These are phyloP conservation scores for Paraconiothyrium sp. DNA, from an alignment of 2,329 filamentous ascomycete species.

Conservation along the genomic window DNA sequence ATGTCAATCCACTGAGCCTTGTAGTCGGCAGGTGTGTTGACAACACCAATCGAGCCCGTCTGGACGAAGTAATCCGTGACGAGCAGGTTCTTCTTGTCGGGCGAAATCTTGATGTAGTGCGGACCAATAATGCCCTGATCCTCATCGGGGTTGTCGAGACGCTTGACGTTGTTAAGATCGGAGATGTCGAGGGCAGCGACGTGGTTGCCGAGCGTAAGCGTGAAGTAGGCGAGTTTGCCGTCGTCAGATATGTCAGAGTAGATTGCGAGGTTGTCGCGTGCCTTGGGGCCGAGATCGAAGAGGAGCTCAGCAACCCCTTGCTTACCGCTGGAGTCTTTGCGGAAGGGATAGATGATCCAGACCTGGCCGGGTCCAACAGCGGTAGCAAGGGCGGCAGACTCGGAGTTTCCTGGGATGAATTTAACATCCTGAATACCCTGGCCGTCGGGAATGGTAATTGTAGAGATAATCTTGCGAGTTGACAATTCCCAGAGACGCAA, in stretches of 20 bases:
- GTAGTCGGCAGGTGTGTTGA: constrained; percentile 70
- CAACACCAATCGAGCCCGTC: constrained; percentile 67
- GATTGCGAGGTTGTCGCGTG: constrained; percentile 66
- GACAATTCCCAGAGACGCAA: constrained; percentile 68
- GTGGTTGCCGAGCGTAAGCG: constrained; percentile 67
- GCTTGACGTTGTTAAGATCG: constrained; percentile 67
- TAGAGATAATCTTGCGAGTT: constrained; percentile 65
- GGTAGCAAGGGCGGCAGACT: constrained; percentile 67
- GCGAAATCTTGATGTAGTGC: constrained; percentile 71
- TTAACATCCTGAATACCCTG: constrained; percentile 72
- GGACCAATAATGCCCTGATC: constrained; percentile 68
- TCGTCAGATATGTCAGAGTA: constrained; percentile 69
- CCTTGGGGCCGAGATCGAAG: constrained; percentile 66
- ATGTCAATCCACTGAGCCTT: constrained; percentile 71
- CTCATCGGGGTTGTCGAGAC: constrained; percentile 68
- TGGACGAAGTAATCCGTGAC: constrained; percentile 75
- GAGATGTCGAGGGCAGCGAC: constrained; percentile 70
- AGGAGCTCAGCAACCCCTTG: constrained; percentile 67
- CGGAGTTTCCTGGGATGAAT: constrained; percentile 69
- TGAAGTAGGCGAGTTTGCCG: constrained; percentile 67
- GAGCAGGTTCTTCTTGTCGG: constrained; percentile 70
- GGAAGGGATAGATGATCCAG: constrained; percentile 72
- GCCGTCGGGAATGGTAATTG: constrained; percentile 68
- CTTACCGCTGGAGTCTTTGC: constrained; percentile 64
- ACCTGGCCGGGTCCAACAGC: constrained; percentile 68